Evolutionary conservation across 148 eudicot genomes (phyloP), one percentile per base, ranked within the genome.

Genomic region (Salicornia ramosissima): DNA sequence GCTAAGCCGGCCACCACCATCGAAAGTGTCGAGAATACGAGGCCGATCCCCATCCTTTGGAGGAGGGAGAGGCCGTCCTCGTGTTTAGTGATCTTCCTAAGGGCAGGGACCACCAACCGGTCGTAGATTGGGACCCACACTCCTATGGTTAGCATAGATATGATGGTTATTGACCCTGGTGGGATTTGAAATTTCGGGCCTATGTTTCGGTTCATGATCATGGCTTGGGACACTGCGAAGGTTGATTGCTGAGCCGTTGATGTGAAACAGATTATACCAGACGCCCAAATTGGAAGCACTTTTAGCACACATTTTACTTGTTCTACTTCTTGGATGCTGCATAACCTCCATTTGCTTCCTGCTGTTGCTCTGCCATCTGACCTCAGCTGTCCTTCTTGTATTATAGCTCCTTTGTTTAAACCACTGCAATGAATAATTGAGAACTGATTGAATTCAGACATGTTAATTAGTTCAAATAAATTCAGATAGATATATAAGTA

Each of bases 11-110:
- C 86, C 2, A 82, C 84, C 6, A 80, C 34, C 96, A 90, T 90
- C 0, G 93, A 78, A 12, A 79, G 5, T 25, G 86, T 68, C 0
- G 90, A 81, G 49, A 86, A 77, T 0, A 80, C 62, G 0, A 83
- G 74, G 0, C 96, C 96, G 6, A 84, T 77, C 13, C 93, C 96
- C 71, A 90, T 90, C 33, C 96, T 62, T 42, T 90, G 93, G 60
- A 90, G 86, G 28, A 84, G 76, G 0, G 87, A 83, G 39, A 90
- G 80, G 10, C 96, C 96, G 6, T 83, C 79, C 65, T 87, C 92
- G 6, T 80, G 68, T 39, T 77, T 80, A 0, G 93, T 90, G 49
- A 78, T 12, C 62, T 79, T 88, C 24, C 86, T 21, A 6, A 88
- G 77, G 10, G 28, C 9, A 6, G 93, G 93, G 7, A 90, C 87